Evolutionary conservation across 2,329 filamentous ascomycete species (phyloP).

Genomic region (Aspergillus sp.): DNA sequence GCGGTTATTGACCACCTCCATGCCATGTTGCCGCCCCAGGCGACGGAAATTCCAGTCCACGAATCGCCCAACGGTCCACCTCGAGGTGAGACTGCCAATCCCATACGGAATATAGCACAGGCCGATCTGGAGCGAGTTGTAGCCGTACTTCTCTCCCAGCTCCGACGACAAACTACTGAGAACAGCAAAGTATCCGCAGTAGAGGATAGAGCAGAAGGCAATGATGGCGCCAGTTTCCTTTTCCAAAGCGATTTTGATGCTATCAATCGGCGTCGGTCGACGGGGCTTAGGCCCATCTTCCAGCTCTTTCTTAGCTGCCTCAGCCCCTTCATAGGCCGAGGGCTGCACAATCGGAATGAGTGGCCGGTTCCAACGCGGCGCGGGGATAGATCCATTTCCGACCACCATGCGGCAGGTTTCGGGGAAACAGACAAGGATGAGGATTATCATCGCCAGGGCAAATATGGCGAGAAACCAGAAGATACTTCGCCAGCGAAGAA

Average conservation of each 20-base stretch:
- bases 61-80: slow-evolving; percentile 32
- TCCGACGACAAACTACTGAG: slow-evolving; percentile 48
- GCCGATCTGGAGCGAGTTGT: slow-evolving; percentile 27
- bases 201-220: slow-evolving; percentile 41
- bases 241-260: slow-evolving; percentile 34
- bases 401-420: slow-evolving; percentile 39
- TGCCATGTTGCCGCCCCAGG: slow-evolving; percentile 54
- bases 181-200: slow-evolving; percentile 49
- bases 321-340: slow-evolving; percentile 23
- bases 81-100: slow-evolving; percentile 29
- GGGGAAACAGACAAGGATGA: slow-evolving; percentile 59
- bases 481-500: slow-evolving; percentile 65
- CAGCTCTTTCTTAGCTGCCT: slow-evolving; percentile 17
- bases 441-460: slow-evolving; percentile 47
- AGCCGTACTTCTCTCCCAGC: slow-evolving; percentile 29
- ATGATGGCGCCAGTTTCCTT: slow-evolving; percentile 38
- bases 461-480: slow-evolving; percentile 69
- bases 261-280: slow-evolving; percentile 25
- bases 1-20: slow-evolving; percentile 45
- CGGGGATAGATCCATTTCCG: not conserved
- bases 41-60: slow-evolving; percentile 73
- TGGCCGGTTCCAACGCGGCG: slow-evolving; percentile 40
- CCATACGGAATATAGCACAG: slow-evolving; percentile 27
- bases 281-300: not conserved
- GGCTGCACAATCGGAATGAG: slow-evolving; percentile 17